Evolutionary conservation across 2,329 filamentous ascomycete genomes (phyloP), one percentile per base, ranked within the genome.

Genomic region (Trichoderma koningiopsis): DNA sequence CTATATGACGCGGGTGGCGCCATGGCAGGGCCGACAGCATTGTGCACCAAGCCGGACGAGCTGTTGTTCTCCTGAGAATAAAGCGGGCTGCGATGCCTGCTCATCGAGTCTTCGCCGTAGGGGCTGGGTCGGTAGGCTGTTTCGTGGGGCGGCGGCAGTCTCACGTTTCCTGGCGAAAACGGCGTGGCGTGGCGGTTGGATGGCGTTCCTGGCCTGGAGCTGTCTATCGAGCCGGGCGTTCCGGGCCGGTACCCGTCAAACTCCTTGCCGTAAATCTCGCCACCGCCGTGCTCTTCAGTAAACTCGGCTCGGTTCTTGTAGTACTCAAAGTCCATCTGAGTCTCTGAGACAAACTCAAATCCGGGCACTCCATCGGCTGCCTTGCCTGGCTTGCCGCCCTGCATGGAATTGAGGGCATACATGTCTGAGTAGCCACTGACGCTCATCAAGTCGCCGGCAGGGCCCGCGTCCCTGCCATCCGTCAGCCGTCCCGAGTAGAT

Each of bases 291-390:
- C 67, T 96, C 92, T 13, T 94, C 91, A 1, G 89, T 89, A 80
- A 98, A 97, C 74, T 97, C 95, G 2, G 92, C 87, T 1, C 93
- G 87, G 79, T 97, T 91, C 80, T 97, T 97, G 85, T 90, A 98
- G 81, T 93, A 95, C 71, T 93, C 90, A 77, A 96, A 97, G 78
- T 97, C 94, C 79, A 97, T 90, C 60, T 93, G 89, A 67, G 87
- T 87, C 75, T 98, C 95, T 0, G 92, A 89, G 0, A 98, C 94
- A 69, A 97, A 89, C 79, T 98, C 95, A 79, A 97, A 97, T 0
- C 93, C 93, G 0, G 91, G 89, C 5, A 91, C 75, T 14, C 75
- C 72, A 59, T 77, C 71, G 14, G 77, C 81, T 4, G 74, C 73
- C 76, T 85, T 85, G 53, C 86, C 86, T 1, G 84, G 82, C 68